Conservation (phyloP, 805 yeast species). For the Candida pseudofarinosa region DNA sequence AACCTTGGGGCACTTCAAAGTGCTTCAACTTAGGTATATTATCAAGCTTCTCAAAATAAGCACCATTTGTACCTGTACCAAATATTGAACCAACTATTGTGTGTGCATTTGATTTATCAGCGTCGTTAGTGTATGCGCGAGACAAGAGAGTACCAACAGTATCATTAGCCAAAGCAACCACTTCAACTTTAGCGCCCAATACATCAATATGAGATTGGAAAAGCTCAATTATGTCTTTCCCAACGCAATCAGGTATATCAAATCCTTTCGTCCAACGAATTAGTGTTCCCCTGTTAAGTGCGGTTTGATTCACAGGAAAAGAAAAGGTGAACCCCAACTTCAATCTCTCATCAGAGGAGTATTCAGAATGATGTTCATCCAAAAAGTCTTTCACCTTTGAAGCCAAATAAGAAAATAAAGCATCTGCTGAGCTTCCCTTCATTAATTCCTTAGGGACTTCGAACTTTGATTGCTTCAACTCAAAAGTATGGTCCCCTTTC, state of each 20-base stretch:
- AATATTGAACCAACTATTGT: constrained; percentile 87
- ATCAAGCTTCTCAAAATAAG: constrained; percentile 75
- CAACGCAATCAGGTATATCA: constrained; percentile 79
- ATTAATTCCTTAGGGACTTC: constrained; percentile 77
- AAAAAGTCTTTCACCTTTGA: constrained; percentile 63
- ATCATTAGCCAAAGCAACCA: constrained; percentile 91
- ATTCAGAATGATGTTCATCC: constrained; percentile 57
- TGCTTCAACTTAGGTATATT: constrained; percentile 69
- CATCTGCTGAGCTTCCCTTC: constrained; percentile 59
- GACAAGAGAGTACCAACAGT: constrained; percentile 93
- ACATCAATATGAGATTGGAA: constrained; percentile 67
- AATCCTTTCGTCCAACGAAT: constrained; percentile 98
- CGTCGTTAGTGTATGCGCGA: constrained; percentile 72
- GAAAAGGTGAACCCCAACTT: constrained; percentile 92
- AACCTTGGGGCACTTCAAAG: constrained; percentile 36
- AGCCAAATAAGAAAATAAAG: constrained; percentile 73
- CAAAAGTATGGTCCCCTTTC: constrained; percentile 75
- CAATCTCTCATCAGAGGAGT: constrained; percentile 29
- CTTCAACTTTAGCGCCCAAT: constrained; percentile 57
- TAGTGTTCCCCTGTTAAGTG: constrained; percentile 72
- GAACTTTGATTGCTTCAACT: constrained; percentile 68
- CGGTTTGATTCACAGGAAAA: constrained; percentile 87
- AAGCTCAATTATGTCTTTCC: constrained; percentile 71
- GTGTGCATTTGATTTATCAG: constrained; percentile 59
- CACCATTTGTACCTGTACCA: constrained; percentile 98